Evolutionary conservation across 78 protist species (phyloP), one percentile per base, ranked within the genome.

Genomic region (Speleostelium caveatum): DNA sequence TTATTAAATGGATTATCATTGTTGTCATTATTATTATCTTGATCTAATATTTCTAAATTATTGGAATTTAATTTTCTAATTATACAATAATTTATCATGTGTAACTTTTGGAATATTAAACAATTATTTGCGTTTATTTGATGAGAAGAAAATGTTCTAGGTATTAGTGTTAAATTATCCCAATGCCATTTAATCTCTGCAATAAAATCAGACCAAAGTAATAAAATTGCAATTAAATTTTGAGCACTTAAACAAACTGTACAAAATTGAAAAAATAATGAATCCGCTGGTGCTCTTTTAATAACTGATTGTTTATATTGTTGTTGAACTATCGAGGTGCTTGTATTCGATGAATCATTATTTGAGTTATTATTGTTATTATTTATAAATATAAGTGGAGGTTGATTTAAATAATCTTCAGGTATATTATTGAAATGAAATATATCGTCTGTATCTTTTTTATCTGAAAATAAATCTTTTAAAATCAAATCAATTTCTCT

Each of bases 131-230:
- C 75, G 42, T 73, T 83, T 22, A 83, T 83, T 1, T 83, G 77
- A 60, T 59, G 32, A 24, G 80, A 71, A 7, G 53, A 41, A 60
- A 83, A 69, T 36, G 91, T 83, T 69, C 79, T 67, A 58, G 91
- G 91, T 4, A 83, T 83, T 32, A 71, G 33, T 21, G 59, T 42
- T 56, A 60, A 62, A 69, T 83, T 45, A 45, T 67, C 77, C 91
- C 91, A 83, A 59, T 83, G 91, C 91, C 91, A 83, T 83, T 83
- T 83, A 33, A 83, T 83, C 26, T 83, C 91, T n/a, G 56, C 73
- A 28, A 83, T 49, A 69, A 83, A 83, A 58, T 83, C 91, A 58
- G 33, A 45, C 91, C 91, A 83, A 60, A 83, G 59, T 24, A 83
- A 55, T 28, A 69, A 16, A 30, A 83, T 42, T 14, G 79, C 79